Evolutionary conservation across 768 basidiomycete species (phyloP).

Genomic region (Suillus placidus): DNA sequence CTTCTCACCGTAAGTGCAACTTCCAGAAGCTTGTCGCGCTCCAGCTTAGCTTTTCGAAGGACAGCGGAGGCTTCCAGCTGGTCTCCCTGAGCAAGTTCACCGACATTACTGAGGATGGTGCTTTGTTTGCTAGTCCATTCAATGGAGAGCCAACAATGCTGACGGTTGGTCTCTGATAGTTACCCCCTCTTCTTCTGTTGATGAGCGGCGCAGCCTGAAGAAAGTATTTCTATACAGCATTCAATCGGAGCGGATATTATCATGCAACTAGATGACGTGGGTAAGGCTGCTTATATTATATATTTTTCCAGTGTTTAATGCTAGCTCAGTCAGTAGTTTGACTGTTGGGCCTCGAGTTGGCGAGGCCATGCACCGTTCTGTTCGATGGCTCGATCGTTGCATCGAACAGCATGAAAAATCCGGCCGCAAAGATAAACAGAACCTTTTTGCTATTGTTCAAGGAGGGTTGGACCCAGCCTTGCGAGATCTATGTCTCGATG

Average conservation of each 20-base stretch:
- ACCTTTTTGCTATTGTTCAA: slow-evolving; percentile 91
- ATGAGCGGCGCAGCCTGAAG: slow-evolving; percentile 65
- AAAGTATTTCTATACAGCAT: slow-evolving; percentile 90
- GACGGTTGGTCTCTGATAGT: slow-evolving; percentile 52
- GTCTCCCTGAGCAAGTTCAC: slow-evolving; percentile 85
- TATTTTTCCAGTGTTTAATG: slow-evolving; percentile 11
- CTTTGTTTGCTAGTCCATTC: slow-evolving; percentile 82
- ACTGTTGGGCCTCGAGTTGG: slow-evolving; percentile 79
- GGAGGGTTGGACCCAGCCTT: slow-evolving; percentile 77
- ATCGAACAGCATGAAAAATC: slow-evolving; percentile 73
- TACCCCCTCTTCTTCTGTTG: slow-evolving; percentile 12
- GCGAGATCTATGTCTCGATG: slow-evolving; percentile 75
- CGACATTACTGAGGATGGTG: slow-evolving; percentile 86
- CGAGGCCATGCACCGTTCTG: slow-evolving; percentile 87
- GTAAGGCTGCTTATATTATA: slow-evolving; percentile 42
- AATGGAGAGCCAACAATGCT: slow-evolving; percentile 87
- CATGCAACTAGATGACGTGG: slow-evolving; percentile 93
- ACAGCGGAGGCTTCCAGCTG: slow-evolving; percentile 89
- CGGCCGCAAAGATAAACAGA: slow-evolving; percentile 68
- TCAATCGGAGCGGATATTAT: slow-evolving; percentile 92
- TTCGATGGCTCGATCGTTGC: slow-evolving; percentile 90
- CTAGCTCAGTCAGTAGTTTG: slow-evolving; percentile 67
- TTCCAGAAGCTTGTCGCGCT: slow-evolving; percentile 7
- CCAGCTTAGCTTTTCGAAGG: slow-evolving; percentile 43
- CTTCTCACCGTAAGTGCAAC: slow-evolving; percentile 68